Conservation (phyloP, 768 basidiomycete genomes). For the Mycena epipterygia region DNA sequence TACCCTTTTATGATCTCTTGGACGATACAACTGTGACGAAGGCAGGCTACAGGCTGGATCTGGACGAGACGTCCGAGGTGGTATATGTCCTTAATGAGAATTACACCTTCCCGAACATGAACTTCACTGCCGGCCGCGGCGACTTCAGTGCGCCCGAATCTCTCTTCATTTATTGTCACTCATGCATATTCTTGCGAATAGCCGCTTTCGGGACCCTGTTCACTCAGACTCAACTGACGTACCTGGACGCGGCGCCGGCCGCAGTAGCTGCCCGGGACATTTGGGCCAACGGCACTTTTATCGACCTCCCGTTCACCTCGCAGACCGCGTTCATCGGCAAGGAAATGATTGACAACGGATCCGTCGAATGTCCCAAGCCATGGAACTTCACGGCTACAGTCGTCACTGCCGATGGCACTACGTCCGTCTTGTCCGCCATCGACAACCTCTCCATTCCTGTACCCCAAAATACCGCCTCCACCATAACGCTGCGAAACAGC, state of each 20-base stretch:
- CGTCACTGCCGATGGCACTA: constrained; percentile 1
- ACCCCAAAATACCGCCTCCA: neutral
- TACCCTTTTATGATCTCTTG: neutral
- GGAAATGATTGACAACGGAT: neutral
- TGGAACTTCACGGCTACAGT: constrained; percentile 12
- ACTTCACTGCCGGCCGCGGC: no score
- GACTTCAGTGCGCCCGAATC: no score
- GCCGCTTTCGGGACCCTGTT: no score
- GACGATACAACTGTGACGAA: neutral
- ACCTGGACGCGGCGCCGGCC: neutral
- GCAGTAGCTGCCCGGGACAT: neutral
- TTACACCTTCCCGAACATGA: no score
- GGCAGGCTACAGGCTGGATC: constrained; percentile 1
- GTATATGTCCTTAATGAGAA: neutral
- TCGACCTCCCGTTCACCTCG: constrained; percentile 2
- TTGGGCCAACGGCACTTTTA: neutral
- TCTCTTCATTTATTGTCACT: no score
- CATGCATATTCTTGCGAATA: no score
- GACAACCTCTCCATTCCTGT: neutral
- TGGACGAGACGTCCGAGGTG: constrained; percentile 8
- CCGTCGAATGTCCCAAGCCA: neutral
- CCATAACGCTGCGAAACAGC: neutral
- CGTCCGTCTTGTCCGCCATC: neutral
- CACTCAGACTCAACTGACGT: no score
- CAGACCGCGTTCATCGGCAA: neutral